Base-by-base conservation (phyloP, 2,329 filamentous ascomycete species). In the Penicillium sp. region DNA sequence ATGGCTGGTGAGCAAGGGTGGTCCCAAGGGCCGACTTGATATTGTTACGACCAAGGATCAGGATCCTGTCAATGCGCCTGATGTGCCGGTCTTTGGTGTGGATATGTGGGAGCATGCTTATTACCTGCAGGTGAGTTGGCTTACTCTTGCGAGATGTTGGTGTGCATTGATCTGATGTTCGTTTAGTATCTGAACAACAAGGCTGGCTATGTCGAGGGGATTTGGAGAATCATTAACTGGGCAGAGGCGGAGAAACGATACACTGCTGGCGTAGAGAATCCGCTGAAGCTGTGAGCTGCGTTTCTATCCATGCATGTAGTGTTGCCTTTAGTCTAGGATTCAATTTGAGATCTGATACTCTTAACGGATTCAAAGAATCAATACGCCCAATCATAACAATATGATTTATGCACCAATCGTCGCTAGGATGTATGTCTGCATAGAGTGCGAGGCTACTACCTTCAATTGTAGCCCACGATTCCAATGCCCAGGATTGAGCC, bases 81-180 rank as follows among this genome's bases (percentile, higher is more conserved):
- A 85, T 64, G 80, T 84, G 56, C 89, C 90, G 7, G 74, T 95
- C 22, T 75, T 96, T 43, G 89, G 88, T 0, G 77, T 95, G 2
- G 89, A 95, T 67, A 92, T 95, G 82, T 95, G 89, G 89, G 89
- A 95, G 74, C 89, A 95, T 74, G 89, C 89, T 0, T 95, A 95
- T 67, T 95, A 95, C 65, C 73, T 95, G 14, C 88, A 89, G 77
- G 82, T 84, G 53, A 57, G 73, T 50, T 12, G 18, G 27, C 3
- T 4, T n/a, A 7, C 9, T 10, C n/a, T 40, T 1, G 1, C 11
- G 36, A 0, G n/a, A 2, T 42, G 19, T 7, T 3, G 4, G 8
- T 14, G 2, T 16, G 12, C 31, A 16, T 38, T 49, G 27, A 49
- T 31, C 10, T n/a, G 9, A 0, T 1, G 34, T 14, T 1, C 0